phyloP scores from a whole-genome alignment of 495 filamentous ascomycete species.

The Neohortaea acidophila region DNA sequence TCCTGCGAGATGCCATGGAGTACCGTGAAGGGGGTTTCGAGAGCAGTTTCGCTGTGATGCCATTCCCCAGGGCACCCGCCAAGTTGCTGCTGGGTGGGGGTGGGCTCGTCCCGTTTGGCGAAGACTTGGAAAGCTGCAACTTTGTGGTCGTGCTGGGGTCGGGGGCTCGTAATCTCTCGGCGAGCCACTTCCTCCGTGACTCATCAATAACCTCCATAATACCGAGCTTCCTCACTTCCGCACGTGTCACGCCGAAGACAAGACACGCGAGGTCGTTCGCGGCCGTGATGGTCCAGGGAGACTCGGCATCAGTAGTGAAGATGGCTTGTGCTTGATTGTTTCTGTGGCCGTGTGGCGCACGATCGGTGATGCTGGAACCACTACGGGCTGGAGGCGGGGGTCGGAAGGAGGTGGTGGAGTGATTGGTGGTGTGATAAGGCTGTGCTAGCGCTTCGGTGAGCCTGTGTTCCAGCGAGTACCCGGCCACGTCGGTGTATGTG shows the following conservation, averaged over 20 bases:
- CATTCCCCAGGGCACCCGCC: slow-evolving; percentile 48
- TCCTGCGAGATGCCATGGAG: slow-evolving; percentile 21
- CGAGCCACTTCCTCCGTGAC: slow-evolving; percentile 79
- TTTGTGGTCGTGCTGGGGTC: slow-evolving; percentile 32
- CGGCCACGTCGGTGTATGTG: slow-evolving; percentile 68
- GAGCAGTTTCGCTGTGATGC: slow-evolving; percentile 71
- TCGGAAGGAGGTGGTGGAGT: slow-evolving; percentile 23
- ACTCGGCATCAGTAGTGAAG: slow-evolving; percentile 75
- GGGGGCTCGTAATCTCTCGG: slow-evolving; percentile 56
- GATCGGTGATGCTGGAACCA: slow-evolving; percentile 11
- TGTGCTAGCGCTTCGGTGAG: slow-evolving; percentile 80
- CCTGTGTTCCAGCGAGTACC: slow-evolving; percentile 58
- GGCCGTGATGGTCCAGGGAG: slow-evolving; percentile 88
- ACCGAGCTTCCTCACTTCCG: slow-evolving; percentile 84
- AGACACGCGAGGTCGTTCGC: slow-evolving; percentile 97
- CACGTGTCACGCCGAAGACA: slow-evolving; percentile 86
- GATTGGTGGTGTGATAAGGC: slow-evolving; percentile 45
- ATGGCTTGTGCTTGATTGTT: slow-evolving; percentile 91
- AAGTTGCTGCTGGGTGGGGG: slow-evolving; percentile 30
- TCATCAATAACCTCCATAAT: slow-evolving; percentile 88
- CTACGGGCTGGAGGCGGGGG: slow-evolving; percentile 6
- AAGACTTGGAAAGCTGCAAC: too few relatives aligned
- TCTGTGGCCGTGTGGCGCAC: slow-evolving; percentile 49
- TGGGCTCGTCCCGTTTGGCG: too few relatives aligned
- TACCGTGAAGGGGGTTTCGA: slow-evolving; percentile 74